A percentile compares a stretch with the other conserved stretches of the same genome.
These are phyloP conservation scores for Asterionellopsis glacialis DNA, from an alignment of 108 stramenopile species.

Conservation along the genomic window DNA sequence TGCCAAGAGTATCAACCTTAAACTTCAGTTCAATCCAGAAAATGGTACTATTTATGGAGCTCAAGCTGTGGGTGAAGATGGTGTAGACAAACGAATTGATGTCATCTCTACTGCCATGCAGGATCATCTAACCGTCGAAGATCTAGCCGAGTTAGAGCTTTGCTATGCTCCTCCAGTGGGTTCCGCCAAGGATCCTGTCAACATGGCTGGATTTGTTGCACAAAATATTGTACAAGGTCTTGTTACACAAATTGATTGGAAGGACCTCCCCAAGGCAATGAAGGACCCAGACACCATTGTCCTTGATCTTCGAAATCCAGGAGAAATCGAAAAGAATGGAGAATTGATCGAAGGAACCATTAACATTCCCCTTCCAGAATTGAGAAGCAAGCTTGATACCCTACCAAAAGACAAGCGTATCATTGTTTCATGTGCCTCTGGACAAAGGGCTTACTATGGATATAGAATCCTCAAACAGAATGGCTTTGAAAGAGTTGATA, in stretches of 20 bases:
- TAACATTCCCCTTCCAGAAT: conserved; percentile 54
- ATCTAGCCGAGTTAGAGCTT: conserved; percentile 57
- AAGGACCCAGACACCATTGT: conserved; percentile 21
- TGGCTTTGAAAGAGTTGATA: conserved; percentile 50
- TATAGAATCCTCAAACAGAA: conserved; percentile 52
- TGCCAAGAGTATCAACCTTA: conserved; percentile 53
- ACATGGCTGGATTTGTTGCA: conserved; percentile 70
- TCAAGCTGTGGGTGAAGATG: conserved; percentile 66
- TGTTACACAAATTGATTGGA: conserved; percentile 61
- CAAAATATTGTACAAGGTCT: conserved; percentile 59
- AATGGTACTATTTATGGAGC: conserved; percentile 59
- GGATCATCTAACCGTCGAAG: conserved; percentile 43
- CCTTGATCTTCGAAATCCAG: conserved; percentile 51
- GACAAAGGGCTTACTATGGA: conserved; percentile 74
- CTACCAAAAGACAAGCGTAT: conserved; percentile 45
- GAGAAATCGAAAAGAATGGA: conserved; percentile 45
- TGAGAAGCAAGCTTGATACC: conserved; percentile 43
- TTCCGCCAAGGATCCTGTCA: conserved; percentile 62
- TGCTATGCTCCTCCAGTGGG: conserved; percentile 75
- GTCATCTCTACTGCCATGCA: conserved; percentile 72
- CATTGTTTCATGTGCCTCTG: conserved; percentile 53
- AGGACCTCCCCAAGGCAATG: conserved; percentile 35
- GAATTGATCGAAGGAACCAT: conserved; percentile 32
- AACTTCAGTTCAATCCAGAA: conserved; percentile 46
- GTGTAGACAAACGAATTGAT: conserved; percentile 69